phyloP scores from a whole-genome alignment of 1,284 basidiomycete genomes.

The Lentinula novae-zelandiae region DNA sequence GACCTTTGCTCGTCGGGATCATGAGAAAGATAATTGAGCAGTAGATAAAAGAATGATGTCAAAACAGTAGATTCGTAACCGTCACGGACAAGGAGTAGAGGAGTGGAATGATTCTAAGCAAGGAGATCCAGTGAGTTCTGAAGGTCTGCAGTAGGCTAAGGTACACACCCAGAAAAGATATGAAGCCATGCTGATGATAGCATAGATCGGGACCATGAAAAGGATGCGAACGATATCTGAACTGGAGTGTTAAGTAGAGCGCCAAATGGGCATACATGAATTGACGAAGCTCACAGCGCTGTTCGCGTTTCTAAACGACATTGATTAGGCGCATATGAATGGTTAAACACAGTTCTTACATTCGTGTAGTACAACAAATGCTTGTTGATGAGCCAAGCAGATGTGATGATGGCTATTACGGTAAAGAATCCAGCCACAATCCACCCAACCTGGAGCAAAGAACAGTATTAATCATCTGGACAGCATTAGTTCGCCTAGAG shows the following conservation, averaged over 20 bases:
- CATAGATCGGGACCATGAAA: slow-evolving; percentile 79
- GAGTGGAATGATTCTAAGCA: slow-evolving; percentile 58
- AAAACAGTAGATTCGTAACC: slow-evolving; percentile 70
- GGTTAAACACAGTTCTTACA: slow-evolving; percentile 32
- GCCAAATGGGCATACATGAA: neutral
- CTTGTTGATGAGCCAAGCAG: slow-evolving; percentile 69
- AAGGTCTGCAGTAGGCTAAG: slow-evolving; percentile 15
- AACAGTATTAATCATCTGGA: neutral
- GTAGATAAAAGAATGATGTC: slow-evolving; percentile 75
- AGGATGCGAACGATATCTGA: slow-evolving; percentile 66
- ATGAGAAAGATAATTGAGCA: slow-evolving; percentile 69
- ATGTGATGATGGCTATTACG: slow-evolving; percentile 48
- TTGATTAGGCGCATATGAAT: neutral
- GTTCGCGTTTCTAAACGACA: slow-evolving; percentile 53
- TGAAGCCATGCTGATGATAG: slow-evolving; percentile 61
- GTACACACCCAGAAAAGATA: slow-evolving; percentile 68
- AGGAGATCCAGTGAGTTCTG: slow-evolving; percentile 4
- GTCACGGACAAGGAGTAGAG: slow-evolving; percentile 60
- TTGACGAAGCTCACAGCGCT: slow-evolving; percentile 46
- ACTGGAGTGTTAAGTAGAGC: neutral
- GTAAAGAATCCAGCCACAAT: slow-evolving; percentile 64
- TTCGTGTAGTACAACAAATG: slow-evolving; percentile 74
- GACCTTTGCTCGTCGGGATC: slow-evolving; percentile 58
- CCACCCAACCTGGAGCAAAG: slow-evolving; percentile 59
- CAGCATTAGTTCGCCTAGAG: neutral